These are phyloP conservation scores for Geranium brycei DNA, from an alignment of 345 rosid species.

Conservation along the genomic window DNA sequence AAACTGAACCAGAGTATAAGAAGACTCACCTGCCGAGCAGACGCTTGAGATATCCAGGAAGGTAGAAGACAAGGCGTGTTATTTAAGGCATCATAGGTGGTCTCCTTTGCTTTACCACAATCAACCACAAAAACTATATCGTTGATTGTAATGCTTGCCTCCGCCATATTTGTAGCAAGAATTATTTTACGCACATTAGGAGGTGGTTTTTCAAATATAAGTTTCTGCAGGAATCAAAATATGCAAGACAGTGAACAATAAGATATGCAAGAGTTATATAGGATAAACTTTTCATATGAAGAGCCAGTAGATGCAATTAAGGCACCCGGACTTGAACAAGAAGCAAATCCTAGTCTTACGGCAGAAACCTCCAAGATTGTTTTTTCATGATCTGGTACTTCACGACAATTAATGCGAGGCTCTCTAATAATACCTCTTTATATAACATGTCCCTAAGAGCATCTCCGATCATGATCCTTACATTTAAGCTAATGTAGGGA, in stretches of 20 bases:
- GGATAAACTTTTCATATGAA: neutral
- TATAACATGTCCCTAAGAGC: no score
- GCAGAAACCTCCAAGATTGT: neutral
- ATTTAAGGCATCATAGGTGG: constrained; percentile 96
- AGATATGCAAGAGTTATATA: neutral
- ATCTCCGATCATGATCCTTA: no score
- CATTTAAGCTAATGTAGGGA: no score
- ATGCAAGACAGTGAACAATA: constrained; percentile 2
- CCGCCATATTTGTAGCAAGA: constrained; percentile 98
- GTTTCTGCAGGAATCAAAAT: constrained; percentile 42
- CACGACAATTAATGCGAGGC: neutral
- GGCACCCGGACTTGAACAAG: neutral
- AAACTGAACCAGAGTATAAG: constrained; percentile 2
- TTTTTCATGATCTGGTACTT: neutral
- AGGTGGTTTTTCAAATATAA: constrained; percentile 76
- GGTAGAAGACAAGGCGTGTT: constrained; percentile 98
- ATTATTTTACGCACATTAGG: constrained; percentile 73
- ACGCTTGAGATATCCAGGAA: constrained; percentile 96
- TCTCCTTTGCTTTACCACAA: constrained; percentile 98
- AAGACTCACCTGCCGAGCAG: constrained; percentile 69
- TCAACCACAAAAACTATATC: constrained; percentile 91
- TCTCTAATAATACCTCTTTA: no score
- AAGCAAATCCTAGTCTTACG: neutral
- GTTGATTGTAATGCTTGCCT: constrained; percentile 93
- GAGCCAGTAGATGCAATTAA: neutral